phyloP scores from a whole-genome alignment of 202 grass and related monocot species.

The Elaeis oleifera region DNA sequence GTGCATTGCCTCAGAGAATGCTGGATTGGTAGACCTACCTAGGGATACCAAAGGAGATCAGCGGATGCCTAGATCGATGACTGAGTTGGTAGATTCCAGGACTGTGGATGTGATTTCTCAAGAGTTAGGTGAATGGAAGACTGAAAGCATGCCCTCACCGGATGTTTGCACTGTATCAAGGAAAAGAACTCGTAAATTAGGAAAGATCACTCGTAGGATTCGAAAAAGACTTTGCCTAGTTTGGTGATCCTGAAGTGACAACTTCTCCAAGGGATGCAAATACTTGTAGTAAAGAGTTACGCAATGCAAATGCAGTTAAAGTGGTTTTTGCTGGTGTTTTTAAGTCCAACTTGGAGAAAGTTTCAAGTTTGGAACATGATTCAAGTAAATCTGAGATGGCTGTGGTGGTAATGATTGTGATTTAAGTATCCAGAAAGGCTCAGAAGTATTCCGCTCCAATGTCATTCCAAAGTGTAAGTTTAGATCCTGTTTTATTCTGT shows the following conservation, averaged over 20 bases:
- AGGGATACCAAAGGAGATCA: conserved; percentile 27
- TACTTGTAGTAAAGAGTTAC: conserved; percentile 9
- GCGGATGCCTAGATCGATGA: conserved; percentile 34
- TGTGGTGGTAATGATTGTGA: conserved; percentile 6
- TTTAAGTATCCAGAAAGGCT: not conserved
- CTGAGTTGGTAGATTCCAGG: conserved; percentile 5
- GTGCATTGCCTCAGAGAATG: not conserved
- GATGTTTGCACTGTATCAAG: conserved; percentile 4
- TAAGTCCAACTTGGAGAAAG: conserved; percentile 6
- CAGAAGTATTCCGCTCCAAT: not conserved
- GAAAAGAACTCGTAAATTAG: conserved; percentile 1
- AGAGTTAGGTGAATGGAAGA: conserved; percentile 3
- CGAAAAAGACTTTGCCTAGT: not conserved
- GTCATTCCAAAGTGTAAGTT: conserved; percentile 27
- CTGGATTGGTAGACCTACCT: conserved; percentile 17
- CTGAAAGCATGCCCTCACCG: conserved; percentile 22
- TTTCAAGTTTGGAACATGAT: conserved; percentile 25
- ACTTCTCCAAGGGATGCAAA: conserved; percentile 7
- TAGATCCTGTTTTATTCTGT: not conserved
- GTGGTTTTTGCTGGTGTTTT: conserved; percentile 4
- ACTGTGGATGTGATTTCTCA: conserved; percentile 8
- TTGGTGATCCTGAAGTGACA: not conserved
- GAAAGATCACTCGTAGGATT: not conserved
- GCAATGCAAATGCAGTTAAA: conserved; percentile 3
- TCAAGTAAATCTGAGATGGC: conserved; percentile 15